Base-by-base conservation (phyloP, 805 yeast genomes). In the Candida anglica region DNA sequence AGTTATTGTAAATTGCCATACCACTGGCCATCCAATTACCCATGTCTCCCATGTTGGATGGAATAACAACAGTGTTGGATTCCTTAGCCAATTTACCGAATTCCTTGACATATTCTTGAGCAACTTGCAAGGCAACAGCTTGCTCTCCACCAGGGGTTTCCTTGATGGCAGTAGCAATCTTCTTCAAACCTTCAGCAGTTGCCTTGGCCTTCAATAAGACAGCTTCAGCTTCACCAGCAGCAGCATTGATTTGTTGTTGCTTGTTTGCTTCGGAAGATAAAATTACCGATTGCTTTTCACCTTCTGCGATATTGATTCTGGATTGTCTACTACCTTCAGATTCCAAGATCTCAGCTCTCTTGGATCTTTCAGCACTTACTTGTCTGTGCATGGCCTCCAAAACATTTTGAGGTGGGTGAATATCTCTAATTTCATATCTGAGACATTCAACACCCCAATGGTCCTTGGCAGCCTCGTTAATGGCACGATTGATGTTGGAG, bases 371-470 rank as follows among this genome's bases (percentile, higher is more conserved):
- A 28, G 94, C 93, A 39, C 82, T 74, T 16, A 86, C 95, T 58
- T 84, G 95, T 53, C 91, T 75, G 59, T 86, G 95, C 95, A 86
- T 86, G 18, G 95, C 93, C 48, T 82, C 89, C 47, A 86, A 73
- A 8, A 86, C 95, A 46, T 84, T 83, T 23, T 72, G 71, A 3
- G 95, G 95, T 2, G 95, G 95, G 53, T 86, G 88, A 39, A 86
- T 86, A 53, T 86, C 95, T 51, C 88, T 75, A 60, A 86, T 85
- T 57, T 86, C 95, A 58, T 86, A 85, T 51, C 95, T 74, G 41
- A 86, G 66, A 52, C 94, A 86, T 50, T 75, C 72, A 37, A 86
- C 80, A 36, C 95, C 95, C 95, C 95, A 86, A 37, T 63, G 64
- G 33, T 77, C 87, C 36, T 66, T 63, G 9, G 95, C 86, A 11